These are phyloP conservation scores for Beta macrorhiza DNA, from an alignment of 179 eudicot species.

Conservation along the genomic window DNA sequence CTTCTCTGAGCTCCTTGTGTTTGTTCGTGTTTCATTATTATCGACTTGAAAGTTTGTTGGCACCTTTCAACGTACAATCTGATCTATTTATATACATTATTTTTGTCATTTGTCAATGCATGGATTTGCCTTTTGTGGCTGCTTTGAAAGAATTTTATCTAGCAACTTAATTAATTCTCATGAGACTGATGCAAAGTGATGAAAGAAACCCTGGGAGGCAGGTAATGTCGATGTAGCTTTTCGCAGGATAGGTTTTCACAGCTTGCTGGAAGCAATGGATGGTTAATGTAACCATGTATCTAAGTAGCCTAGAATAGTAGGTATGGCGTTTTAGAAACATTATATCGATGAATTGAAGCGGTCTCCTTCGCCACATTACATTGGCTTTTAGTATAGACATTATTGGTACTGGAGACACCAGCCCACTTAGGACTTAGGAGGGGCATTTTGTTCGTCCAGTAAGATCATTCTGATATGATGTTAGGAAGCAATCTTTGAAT, in stretches of 20 bases:
- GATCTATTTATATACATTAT: neutral
- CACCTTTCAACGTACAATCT: neutral
- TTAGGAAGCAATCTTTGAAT: neutral
- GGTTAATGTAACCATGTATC: neutral
- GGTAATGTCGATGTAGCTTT: neutral
- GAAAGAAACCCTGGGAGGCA: neutral
- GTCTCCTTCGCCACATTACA: too few species aligned
- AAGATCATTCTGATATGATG: neutral
- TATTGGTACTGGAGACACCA: neutral
- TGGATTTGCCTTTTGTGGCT: neutral
- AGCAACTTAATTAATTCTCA: neutral
- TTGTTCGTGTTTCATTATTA: neutral
- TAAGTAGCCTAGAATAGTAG: neutral
- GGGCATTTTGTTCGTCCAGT: neutral
- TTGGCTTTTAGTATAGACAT: neutral
- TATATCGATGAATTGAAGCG: neutral
- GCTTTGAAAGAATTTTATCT: neutral
- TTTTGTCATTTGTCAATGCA: neutral
- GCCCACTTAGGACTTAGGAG: neutral
- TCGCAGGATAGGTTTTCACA: neutral
- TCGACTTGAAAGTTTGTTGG: constrained; percentile 6
- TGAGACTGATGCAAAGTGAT: constrained; percentile 4
- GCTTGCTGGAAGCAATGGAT: neutral
- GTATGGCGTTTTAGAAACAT: neutral
- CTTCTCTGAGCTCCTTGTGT: neutral